Evolutionary conservation across 2,329 filamentous ascomycete species (phyloP).

Genomic region (Aureobasidium sp.): DNA sequence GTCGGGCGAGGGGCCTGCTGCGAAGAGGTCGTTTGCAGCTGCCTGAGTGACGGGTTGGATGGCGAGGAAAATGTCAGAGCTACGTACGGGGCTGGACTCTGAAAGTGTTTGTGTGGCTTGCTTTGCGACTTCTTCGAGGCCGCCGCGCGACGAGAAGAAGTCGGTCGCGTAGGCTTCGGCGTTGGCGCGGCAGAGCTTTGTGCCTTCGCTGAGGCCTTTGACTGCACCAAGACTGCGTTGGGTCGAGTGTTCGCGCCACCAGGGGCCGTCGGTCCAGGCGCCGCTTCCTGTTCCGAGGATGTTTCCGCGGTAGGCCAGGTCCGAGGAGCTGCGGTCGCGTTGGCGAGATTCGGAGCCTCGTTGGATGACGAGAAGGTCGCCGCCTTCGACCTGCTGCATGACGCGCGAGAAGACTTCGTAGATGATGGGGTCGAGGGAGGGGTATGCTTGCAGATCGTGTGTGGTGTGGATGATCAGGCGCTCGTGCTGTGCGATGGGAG

Average conservation of each 20-base stretch:
- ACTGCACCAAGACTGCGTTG: conserved; percentile 72
- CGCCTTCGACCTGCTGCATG: conserved; percentile 98
- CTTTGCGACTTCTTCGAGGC: conserved; percentile 69
- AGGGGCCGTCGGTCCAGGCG: conserved; percentile 89
- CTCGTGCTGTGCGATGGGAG: conserved; percentile 93
- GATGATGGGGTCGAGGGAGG: conserved; percentile 84
- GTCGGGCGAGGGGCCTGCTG: conserved; percentile 28
- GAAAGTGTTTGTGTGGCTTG: conserved; percentile 70
- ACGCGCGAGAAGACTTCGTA: conserved; percentile 87
- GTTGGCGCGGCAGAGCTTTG: conserved; percentile 80
- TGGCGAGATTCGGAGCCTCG: conserved; percentile 72
- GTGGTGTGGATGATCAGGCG: conserved; percentile 95
- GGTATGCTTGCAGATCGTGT: conserved; percentile 90
- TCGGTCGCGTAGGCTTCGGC: conserved; percentile 82
- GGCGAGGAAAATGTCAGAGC: conserved; percentile 90
- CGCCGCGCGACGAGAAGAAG: conserved; percentile 70
- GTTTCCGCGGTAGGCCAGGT: conserved; percentile 47
- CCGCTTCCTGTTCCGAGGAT: conserved; percentile 35
- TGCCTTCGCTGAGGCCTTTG: conserved; percentile 73
- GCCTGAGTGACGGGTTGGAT: conserved; percentile 74
- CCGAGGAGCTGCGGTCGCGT: conserved; percentile 50
- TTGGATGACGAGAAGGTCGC: conserved; percentile 88
- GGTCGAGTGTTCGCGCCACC: conserved; percentile 65
- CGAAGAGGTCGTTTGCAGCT: conserved; percentile 58
- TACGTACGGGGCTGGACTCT: conserved; percentile 81